Evolutionary conservation across 768 basidiomycete genomes (phyloP).

Genomic region (Pleurotus sapidus): DNA sequence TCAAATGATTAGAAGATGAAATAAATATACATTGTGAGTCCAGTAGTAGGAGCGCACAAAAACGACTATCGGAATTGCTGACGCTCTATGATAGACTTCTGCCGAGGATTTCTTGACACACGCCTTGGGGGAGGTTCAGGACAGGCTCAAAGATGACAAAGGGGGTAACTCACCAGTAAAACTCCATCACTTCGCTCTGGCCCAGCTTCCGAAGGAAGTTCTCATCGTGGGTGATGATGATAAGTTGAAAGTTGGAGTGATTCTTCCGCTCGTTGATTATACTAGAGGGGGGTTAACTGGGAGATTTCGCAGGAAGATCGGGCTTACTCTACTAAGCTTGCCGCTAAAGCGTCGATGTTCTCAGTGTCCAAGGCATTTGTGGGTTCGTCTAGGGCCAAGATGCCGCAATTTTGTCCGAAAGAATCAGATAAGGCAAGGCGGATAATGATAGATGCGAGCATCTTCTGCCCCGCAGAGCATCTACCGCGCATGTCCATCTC

Average conservation of each 20-base stretch:
- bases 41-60: not conserved
- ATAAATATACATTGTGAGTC: not conserved
- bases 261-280: conserved; percentile 92
- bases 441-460: conserved; percentile 97
- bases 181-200: conserved; percentile 89
- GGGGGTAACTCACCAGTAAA: conserved; percentile 73
- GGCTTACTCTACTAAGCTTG: conserved; percentile 86
- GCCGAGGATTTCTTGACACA: conserved; percentile 64
- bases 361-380: conserved; percentile 96
- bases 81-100: conserved; percentile 77
- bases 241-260: conserved; percentile 92
- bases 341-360: conserved; percentile 92
- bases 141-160: conserved; percentile 1
- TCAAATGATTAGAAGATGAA: not conserved
- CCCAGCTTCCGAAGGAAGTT: conserved; percentile 90
- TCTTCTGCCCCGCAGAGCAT: conserved; percentile 98
- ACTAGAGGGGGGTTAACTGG: conserved; percentile 34
- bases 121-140: conserved; percentile 51
- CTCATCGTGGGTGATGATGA: conserved; percentile 97
- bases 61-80: conserved; percentile 57
- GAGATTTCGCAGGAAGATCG: not conserved
- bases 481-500: conserved; percentile 99
- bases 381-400: conserved; percentile 95
- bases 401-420: conserved; percentile 97
- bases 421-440: conserved; percentile 95